Percentiles rank a stretch among this genome's conserved stretches.
These are phyloP conservation scores for Arachnopeziza araneosa DNA, from an alignment of 2,329 filamentous ascomycete genomes.

Conservation along the genomic window DNA sequence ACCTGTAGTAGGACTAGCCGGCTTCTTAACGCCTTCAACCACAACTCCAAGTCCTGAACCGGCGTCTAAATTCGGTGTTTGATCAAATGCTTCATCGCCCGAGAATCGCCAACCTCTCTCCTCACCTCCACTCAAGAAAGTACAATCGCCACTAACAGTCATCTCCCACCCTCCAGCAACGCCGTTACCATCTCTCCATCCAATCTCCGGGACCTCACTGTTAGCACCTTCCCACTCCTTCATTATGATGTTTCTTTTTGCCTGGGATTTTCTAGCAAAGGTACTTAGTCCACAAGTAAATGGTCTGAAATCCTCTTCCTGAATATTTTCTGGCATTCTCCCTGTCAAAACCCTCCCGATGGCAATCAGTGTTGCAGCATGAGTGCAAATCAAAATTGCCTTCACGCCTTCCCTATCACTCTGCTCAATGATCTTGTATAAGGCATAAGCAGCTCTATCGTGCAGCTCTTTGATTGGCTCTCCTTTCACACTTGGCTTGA, in stretches of 20 bases:
- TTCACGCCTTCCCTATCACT: slow-evolving; percentile 66
- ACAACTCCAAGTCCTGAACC: slow-evolving; percentile 32
- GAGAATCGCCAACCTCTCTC: slow-evolving; percentile 81
- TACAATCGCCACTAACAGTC: slow-evolving; percentile 75
- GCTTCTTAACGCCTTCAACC: slow-evolving; percentile 26
- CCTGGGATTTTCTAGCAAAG: slow-evolving; percentile 49
- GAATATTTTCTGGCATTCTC: slow-evolving; percentile 62
- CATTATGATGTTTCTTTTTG: slow-evolving; percentile 28
- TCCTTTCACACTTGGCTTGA: slow-evolving; percentile 65
- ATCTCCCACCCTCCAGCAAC: slow-evolving; percentile 77
- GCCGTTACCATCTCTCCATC: slow-evolving; percentile 55
- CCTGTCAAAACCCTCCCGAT: slow-evolving; percentile 80
- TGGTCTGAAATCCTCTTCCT: slow-evolving; percentile 74
- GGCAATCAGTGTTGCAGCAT: slow-evolving; percentile 85
- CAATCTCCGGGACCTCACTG: slow-evolving; percentile 34
- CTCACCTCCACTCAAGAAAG: slow-evolving; percentile 70
- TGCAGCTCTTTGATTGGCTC: slow-evolving; percentile 79
- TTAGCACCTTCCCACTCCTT: slow-evolving; percentile 36
- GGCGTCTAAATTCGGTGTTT: slow-evolving; percentile 26
- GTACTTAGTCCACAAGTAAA: slow-evolving; percentile 78
- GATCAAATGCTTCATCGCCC: slow-evolving; percentile 50
- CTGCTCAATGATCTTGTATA: slow-evolving; percentile 64
- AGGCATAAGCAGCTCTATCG: slow-evolving; percentile 65
- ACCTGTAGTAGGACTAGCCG: not conserved
- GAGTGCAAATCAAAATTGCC: slow-evolving; percentile 75